Base-by-base conservation (phyloP, 1,284 basidiomycete species). In the Fistulinella staudtii region DNA sequence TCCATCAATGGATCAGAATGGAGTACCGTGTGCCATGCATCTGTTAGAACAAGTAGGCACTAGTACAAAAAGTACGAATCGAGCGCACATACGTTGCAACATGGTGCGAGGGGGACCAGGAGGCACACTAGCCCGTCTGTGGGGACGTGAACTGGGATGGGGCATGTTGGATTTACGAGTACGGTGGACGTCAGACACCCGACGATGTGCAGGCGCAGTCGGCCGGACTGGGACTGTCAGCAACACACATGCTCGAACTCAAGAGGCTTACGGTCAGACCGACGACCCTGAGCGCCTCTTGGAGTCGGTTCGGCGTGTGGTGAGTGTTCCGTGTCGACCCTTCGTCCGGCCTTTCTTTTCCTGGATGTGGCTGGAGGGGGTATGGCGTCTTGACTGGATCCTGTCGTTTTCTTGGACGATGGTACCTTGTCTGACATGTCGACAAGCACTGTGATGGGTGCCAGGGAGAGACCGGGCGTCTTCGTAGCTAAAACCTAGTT, bases 11-110 rank as follows among this genome's bases (percentile, higher is more conserved):
- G 80, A 56, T 89, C 83, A 40, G 72, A 73, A 28, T 73, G 76
- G 38, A 71, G 74, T 21, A 79, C 72, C 9, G 77, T 69, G 56
- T 83, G 76, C 82, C 82, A 87, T 8, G 85, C 82, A 56, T 87
- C 82, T 46, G 63, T 66, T 18, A 15, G 5, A 27, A 30, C 5
- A 22, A 75, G 80, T 53, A 77, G 25, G 79, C 77, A 72, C 10
- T 14, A n/a, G 75, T 76, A 56, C 22, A 52, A 42, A 20, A 34
- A 17, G 28, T n/a, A 28, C 5, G 22, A 2, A 18, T 28, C 39
- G 33, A 45, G 45, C 28, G 36, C 18, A 60, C 77, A 53, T 63
- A 84, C 83, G 79, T 54, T 84, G 73, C 17, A 74, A 51, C 65
- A 74, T 70, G 29, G 64, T 66, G 35, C 67, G 62, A 48, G 55